phyloP scores from a whole-genome alignment of 306 rosid genomes.

The Fragaria vesca region DNA sequence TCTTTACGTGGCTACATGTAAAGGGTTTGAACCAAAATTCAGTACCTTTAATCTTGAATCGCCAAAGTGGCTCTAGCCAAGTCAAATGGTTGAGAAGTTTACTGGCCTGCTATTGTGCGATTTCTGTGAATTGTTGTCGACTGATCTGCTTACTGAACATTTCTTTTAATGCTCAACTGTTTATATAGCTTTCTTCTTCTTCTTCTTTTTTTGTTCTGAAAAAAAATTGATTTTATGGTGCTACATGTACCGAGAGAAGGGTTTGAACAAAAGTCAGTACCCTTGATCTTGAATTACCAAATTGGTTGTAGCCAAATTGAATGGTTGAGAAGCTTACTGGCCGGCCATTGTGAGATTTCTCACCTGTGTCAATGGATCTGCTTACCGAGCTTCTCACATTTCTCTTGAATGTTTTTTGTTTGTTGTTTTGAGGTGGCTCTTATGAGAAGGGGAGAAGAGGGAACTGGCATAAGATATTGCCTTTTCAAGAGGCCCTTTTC shows the following conservation, averaged over 20 bases:
- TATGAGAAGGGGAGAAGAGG: conserved; percentile 62
- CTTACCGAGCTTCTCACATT: conserved; percentile 84
- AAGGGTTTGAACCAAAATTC: conserved; percentile 33
- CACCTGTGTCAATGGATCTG: conserved; percentile 57
- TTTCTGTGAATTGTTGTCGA: conserved; percentile 36
- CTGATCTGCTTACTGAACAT: conserved; percentile 80
- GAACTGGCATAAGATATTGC: conserved; percentile 42
- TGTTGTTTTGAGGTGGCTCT: not conserved
- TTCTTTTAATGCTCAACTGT: not conserved
- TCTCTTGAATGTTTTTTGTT: not conserved
- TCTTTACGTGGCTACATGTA: conserved; percentile 50
- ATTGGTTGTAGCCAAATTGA: conserved; percentile 66
- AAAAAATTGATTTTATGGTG: not conserved
- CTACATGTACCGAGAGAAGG: conserved; percentile 86
- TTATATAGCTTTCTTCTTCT: not conserved
- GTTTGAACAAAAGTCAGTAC: conserved; percentile 31
- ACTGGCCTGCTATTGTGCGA: conserved; percentile 73
- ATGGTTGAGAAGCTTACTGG: conserved; percentile 56
- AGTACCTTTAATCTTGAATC: conserved; percentile 67
- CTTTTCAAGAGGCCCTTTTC: conserved; percentile 65
- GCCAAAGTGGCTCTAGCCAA: conserved; percentile 85
- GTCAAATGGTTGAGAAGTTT: conserved; percentile 37
- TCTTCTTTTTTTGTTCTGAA: no score
- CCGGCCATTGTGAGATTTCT: conserved; percentile 60
- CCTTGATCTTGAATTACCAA: conserved; percentile 83